Percentiles rank a stretch among this genome's conserved stretches.
phyloP scores from a whole-genome alignment of 2,329 filamentous ascomycete species.

The Elsinoe necatrix region DNA sequence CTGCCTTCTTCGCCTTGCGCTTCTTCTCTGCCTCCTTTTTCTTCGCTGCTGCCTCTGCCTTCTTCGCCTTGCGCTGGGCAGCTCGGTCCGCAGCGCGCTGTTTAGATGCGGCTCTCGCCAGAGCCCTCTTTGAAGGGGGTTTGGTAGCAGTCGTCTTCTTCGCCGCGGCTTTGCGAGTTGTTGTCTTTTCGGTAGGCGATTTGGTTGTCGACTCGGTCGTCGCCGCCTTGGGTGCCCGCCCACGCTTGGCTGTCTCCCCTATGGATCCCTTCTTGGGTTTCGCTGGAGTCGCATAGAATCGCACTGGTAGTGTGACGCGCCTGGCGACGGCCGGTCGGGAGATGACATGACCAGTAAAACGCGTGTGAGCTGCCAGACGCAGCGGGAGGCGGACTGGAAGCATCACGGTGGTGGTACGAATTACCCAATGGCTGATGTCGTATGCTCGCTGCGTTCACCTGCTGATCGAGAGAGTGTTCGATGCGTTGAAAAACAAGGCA shows the following conservation, averaged over 20 bases:
- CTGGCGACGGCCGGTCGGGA: background rate
- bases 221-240: constrained; percentile 16
- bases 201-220: constrained; percentile 26
- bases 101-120: constrained; percentile 5
- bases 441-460: background rate
- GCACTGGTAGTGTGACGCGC: background rate
- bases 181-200: constrained; percentile 14
- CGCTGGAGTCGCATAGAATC: constrained; percentile 6
- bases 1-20: constrained; percentile 4
- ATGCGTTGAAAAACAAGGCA: background rate
- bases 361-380: constrained; percentile 13
- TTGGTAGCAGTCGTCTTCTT: constrained; percentile 13
- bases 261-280: constrained; percentile 14
- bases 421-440: background rate
- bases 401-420: constrained; percentile 9
- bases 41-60: background rate
- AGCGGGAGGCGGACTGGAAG: constrained; percentile 16
- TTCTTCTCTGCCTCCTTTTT: constrained; percentile 6
- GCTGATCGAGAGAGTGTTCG: background rate
- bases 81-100: constrained; percentile 7
- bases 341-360: background rate
- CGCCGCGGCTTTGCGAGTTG: constrained; percentile 9
- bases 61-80: constrained; percentile 1
- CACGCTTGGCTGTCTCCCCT: constrained; percentile 2
- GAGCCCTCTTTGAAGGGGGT: constrained; percentile 3